Conservation (phyloP, 169 alveolate genomes). For the Amoebophrya sp. region DNA sequence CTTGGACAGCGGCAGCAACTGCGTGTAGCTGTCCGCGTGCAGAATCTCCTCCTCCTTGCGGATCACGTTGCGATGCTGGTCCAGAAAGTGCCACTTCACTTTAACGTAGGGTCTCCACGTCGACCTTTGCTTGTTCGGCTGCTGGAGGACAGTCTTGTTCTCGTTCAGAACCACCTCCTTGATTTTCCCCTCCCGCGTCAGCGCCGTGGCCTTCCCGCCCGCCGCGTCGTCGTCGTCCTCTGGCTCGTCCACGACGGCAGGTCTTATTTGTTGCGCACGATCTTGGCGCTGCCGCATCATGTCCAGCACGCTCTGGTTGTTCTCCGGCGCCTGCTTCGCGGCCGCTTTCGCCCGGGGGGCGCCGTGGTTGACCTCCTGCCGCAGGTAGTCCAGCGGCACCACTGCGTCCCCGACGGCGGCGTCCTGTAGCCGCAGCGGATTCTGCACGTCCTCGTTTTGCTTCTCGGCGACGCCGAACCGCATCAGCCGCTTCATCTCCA, state of each 20-base stretch:
- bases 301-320: too few species aligned
- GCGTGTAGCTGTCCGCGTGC: not conserved
- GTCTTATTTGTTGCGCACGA: too few species aligned
- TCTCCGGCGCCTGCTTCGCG: too few species aligned
- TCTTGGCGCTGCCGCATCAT: too few species aligned
- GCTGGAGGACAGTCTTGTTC: too few species aligned
- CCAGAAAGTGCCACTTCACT: not conserved
- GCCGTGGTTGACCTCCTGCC: not conserved
- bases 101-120: not conserved
- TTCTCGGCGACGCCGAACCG: slow-evolving; percentile 7
- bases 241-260: not conserved
- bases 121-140: too few species aligned
- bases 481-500: not conserved
- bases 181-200: not conserved
- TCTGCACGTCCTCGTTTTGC: not conserved
- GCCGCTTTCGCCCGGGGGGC: not conserved
- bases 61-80: not conserved
- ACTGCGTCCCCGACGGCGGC: not conserved
- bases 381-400: not conserved
- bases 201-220: not conserved
- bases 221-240: not conserved
- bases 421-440: not conserved
- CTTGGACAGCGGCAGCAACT: not conserved
- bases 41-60: not conserved
- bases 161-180: too few species aligned